Percentiles rank a stretch among this genome's conserved stretches.
Conservation (phyloP, 2,329 filamentous ascomycete genomes). For the Phialocephala sp. region DNA sequence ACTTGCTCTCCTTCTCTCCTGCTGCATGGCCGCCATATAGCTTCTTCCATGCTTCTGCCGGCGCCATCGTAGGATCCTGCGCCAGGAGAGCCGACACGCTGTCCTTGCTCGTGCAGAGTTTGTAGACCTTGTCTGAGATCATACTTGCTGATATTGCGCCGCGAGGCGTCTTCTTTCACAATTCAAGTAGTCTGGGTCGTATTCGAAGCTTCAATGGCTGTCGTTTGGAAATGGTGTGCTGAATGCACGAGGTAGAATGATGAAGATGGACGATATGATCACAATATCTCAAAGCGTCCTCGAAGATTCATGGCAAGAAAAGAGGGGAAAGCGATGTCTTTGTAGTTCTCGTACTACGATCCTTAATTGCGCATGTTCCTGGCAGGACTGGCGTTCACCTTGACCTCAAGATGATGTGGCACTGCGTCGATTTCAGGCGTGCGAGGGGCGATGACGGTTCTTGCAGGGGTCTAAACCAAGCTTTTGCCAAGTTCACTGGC, state of each 20-base stretch:
- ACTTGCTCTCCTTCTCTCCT: slow-evolving; percentile 31
- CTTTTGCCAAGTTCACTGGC: slow-evolving; percentile 33
- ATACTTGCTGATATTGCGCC: slow-evolving; percentile 34
- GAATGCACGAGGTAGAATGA: neutral
- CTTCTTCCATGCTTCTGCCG: slow-evolving; percentile 59
- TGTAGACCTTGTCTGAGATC: slow-evolving; percentile 53
- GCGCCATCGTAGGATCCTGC: slow-evolving; percentile 56
- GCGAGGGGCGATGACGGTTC: slow-evolving; percentile 21
- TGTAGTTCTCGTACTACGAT: neutral
- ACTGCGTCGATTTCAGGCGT: slow-evolving; percentile 9
- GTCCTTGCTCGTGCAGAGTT: slow-evolving; percentile 56
- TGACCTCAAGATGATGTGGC: slow-evolving; percentile 6
- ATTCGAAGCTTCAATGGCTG: neutral
- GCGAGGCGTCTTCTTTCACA: neutral
- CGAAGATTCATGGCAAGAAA: neutral
- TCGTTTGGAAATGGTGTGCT: neutral
- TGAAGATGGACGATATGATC: neutral
- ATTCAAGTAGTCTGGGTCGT: neutral
- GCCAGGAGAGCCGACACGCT: slow-evolving; percentile 66
- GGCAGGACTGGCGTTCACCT: neutral
- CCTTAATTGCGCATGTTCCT: neutral
- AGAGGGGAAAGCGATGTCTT: neutral
- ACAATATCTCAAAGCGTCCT: neutral
- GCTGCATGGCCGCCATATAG: slow-evolving; percentile 52
- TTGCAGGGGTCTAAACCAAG: slow-evolving; percentile 28